These are phyloP conservation scores for Plasmodium malariae DNA, from an alignment of 169 alveolate genomes.

Conservation along the genomic window DNA sequence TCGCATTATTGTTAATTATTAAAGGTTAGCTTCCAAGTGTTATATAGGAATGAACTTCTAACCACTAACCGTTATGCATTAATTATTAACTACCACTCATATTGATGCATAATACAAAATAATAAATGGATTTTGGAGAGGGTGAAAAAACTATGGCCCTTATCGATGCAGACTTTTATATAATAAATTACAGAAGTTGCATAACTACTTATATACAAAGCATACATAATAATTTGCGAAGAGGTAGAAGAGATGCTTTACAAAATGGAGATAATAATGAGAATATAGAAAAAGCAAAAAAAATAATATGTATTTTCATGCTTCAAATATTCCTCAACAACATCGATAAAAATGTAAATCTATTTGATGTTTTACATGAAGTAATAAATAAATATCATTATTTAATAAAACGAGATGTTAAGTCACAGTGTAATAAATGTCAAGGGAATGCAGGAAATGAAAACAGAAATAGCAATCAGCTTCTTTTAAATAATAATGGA, in stretches of 20 bases:
- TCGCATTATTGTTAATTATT: too few species aligned
- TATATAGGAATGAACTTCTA: too few species aligned
- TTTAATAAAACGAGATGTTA: neutral
- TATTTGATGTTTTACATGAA: slow-evolving; percentile 25
- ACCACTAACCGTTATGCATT: too few species aligned
- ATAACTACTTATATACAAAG: slow-evolving; percentile 67
- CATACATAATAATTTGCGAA: slow-evolving; percentile 26
- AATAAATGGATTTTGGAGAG: slow-evolving; percentile 21
- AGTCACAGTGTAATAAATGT: neutral
- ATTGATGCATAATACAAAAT: too few species aligned
- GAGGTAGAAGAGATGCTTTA: neutral
- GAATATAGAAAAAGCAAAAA: slow-evolving; percentile 3
- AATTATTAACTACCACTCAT: too few species aligned
- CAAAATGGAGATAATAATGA: neutral
- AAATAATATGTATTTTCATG: slow-evolving; percentile 58
- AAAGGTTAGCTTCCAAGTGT: too few species aligned
- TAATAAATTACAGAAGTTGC: slow-evolving; percentile 54
- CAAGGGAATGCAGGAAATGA: neutral
- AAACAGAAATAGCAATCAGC: neutral
- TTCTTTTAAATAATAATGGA: neutral
- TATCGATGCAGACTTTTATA: slow-evolving; percentile 65
- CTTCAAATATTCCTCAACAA: slow-evolving; percentile 33
- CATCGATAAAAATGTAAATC: slow-evolving; percentile 47
- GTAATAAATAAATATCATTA: slow-evolving; percentile 34
- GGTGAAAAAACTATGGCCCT: slow-evolving; percentile 31